phyloP scores from a whole-genome alignment of 495 filamentous ascomycete species.

The Geopyxis carbonaria region DNA sequence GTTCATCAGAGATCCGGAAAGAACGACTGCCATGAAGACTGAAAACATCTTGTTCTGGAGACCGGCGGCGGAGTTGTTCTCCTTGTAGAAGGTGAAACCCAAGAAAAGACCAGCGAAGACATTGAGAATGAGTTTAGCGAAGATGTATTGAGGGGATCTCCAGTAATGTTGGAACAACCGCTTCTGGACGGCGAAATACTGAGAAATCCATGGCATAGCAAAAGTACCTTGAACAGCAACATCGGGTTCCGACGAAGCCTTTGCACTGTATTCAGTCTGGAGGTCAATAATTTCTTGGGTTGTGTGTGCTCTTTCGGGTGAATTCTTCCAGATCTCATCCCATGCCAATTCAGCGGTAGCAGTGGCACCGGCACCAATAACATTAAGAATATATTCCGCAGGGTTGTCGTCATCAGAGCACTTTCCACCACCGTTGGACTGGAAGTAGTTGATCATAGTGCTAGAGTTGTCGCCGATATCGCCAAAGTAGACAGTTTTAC shows the following conservation, averaged over 20 bases:
- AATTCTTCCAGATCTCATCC: conserved; percentile 52
- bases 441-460: conserved; percentile 50
- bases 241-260: conserved; percentile 26
- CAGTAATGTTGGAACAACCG: conserved; percentile 49
- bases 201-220: conserved; percentile 40
- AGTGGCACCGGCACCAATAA: conserved; percentile 40
- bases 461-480: conserved; percentile 42
- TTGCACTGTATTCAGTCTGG: conserved; percentile 34
- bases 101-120: conserved; percentile 54
- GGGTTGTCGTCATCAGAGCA: conserved; percentile 53
- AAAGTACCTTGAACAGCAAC: conserved; percentile 44
- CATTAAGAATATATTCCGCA: conserved; percentile 76
- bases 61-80: conserved; percentile 47
- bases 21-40: conserved; percentile 52
- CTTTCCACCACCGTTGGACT: conserved; percentile 39
- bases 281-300: conserved; percentile 42
- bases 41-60: conserved; percentile 76
- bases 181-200: conserved; percentile 41
- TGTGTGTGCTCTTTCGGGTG: conserved; percentile 34
- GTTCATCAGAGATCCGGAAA: conserved; percentile 58
- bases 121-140: conserved; percentile 49
- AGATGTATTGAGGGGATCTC: conserved; percentile 50
- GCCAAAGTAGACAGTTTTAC: conserved; percentile 58
- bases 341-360: conserved; percentile 42
- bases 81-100: conserved; percentile 73